Evolutionary conservation across 169 alveolate genomes (phyloP), one percentile per base, ranked within the genome.

Genomic region (Plasmodium coatneyi): DNA sequence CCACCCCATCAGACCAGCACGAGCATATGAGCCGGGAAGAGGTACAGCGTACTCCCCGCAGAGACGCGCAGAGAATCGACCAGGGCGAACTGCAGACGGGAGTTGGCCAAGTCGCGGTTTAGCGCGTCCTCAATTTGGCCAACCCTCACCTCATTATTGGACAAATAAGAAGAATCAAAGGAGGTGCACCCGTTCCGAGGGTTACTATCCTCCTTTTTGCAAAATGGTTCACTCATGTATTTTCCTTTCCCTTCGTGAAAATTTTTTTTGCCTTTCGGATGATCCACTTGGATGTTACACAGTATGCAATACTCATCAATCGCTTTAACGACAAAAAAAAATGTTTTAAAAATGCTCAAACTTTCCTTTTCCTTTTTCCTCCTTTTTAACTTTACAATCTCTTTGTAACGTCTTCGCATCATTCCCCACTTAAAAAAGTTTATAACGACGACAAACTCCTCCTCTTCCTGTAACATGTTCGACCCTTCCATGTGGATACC

Each of bases 371-470:
- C 83, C 14, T 32, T 76, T 76, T 76, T 76, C 28, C 19, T 36
- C 43, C 43, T 80, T 71, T 89, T 89, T 36, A 89, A 43, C 30
- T 89, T 89, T 70, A 89, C n/a, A 28, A 80, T 80, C 49, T 89
- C 94, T 5, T 36, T 19, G 71, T 79, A 89, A 80, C 72, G 80
- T 43, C 71, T 89, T 66, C 83, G 6, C 16, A 89, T 80, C 22
- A 79, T 80, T 28, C 81, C 80, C 94, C 94, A 89, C 30, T 79
- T 89, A 22, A 89, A 49, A 70, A 80, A 89, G 66, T 78, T 79
- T 19, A 78, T 25, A 43, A 89, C 76, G 9, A 80, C 83, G 25
- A 80, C 41, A 12, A 79, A 66, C 30, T 89, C 52, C 22, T 89
- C 94, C 5, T 66, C 32, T 54, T 56, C 41, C 34, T 89, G 80